These are phyloP conservation scores for Xenosphaeropsis pyriputrescens DNA, from an alignment of 2,329 filamentous ascomycete species.

Conservation along the genomic window DNA sequence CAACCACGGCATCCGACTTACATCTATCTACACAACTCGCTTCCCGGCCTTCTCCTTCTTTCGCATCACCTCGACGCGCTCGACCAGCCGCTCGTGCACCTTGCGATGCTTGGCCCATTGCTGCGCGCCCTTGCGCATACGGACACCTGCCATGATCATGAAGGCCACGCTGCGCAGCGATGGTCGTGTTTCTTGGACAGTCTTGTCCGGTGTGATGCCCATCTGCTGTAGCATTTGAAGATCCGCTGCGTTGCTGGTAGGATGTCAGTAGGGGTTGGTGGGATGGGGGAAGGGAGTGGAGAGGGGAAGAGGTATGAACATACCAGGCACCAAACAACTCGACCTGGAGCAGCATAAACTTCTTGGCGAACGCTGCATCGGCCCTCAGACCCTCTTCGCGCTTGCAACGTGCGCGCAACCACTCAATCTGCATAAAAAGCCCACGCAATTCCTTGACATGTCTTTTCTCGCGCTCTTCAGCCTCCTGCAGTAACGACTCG, in stretches of 20 bases:
- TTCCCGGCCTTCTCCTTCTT: slow-evolving; percentile 4
- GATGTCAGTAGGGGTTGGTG: slow-evolving; percentile 6
- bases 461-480: slow-evolving; percentile 35
- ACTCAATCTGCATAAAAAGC: slow-evolving; percentile 78
- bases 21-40: neutral
- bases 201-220: slow-evolving; percentile 41
- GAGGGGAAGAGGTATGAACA: slow-evolving; percentile 22
- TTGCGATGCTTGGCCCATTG: slow-evolving; percentile 34
- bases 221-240: slow-evolving; percentile 75
- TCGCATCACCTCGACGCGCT: slow-evolving; percentile 11
- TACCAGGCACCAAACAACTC: slow-evolving; percentile 85
- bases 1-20: too few species aligned
- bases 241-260: slow-evolving; percentile 74
- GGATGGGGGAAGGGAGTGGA: slow-evolving; percentile 2
- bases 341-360: slow-evolving; percentile 64
- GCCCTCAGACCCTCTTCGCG: slow-evolving; percentile 69
- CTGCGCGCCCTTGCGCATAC: slow-evolving; percentile 32
- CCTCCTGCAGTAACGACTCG: slow-evolving; percentile 21
- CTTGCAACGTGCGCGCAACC: slow-evolving; percentile 68
- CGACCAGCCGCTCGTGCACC: slow-evolving; percentile 20
- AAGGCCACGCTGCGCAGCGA: slow-evolving; percentile 30
- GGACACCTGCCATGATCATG: slow-evolving; percentile 30
- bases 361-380: slow-evolving; percentile 77
- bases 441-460: slow-evolving; percentile 69
- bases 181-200: slow-evolving; percentile 26